phyloP scores from a whole-genome alignment of 805 yeast genomes.

The Kodamaea neixiangensis region DNA sequence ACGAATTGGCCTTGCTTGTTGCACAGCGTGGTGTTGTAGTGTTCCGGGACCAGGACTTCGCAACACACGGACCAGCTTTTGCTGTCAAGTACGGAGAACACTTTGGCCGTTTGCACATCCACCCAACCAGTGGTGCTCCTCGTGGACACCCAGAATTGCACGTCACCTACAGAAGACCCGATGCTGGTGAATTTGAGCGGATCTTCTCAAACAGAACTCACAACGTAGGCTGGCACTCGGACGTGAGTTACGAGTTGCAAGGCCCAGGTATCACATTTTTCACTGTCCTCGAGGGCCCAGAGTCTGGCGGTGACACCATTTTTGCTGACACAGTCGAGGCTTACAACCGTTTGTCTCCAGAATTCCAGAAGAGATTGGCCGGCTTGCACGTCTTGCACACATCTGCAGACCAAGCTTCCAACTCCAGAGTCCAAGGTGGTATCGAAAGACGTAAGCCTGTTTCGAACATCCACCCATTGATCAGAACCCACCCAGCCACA shows the following conservation, averaged over 20 bases:
- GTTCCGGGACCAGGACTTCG: constrained; percentile 67
- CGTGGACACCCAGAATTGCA: constrained; percentile 38
- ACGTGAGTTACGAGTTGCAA: constrained; percentile 37
- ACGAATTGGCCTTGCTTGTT: constrained; percentile 67
- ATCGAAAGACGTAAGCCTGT: constrained; percentile 35
- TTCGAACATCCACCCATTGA: constrained; percentile 36
- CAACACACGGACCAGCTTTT: constrained; percentile 47
- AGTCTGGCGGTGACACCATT: constrained; percentile 40
- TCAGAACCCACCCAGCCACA: constrained; percentile 39
- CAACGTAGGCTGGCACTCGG: constrained; percentile 40
- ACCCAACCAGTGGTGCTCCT: constrained; percentile 75
- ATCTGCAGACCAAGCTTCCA: constrained; percentile 32
- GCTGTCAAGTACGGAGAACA: constrained; percentile 57
- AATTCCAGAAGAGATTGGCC: constrained; percentile 30
- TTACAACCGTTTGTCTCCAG: constrained; percentile 38
- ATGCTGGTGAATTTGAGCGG: constrained; percentile 29
- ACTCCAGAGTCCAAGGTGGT: constrained; percentile 32
- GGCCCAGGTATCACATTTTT: constrained; percentile 38
- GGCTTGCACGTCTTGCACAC: constrained; percentile 39
- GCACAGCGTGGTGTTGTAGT: constrained; percentile 72
- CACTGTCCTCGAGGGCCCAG: constrained; percentile 38
- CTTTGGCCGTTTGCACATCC: constrained; percentile 72
- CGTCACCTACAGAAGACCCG: constrained; percentile 35
- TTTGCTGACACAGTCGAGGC: constrained; percentile 42
- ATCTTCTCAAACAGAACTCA: constrained; percentile 30